Base-by-base conservation (phyloP, 2,329 filamentous ascomycete genomes). In the Fusarium drepaniforme region DNA sequence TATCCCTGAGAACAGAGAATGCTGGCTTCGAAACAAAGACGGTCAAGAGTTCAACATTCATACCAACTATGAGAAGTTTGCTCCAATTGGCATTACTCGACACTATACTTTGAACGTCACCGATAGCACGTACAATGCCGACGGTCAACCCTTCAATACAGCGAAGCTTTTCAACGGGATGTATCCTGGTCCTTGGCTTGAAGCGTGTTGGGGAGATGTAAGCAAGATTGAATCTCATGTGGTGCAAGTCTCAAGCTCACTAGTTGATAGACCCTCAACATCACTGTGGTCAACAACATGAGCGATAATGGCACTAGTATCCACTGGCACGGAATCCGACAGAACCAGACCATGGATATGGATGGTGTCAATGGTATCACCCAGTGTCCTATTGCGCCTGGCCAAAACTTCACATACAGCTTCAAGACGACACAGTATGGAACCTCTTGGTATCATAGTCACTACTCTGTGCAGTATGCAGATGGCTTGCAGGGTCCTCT, bases 191-290 rank as follows among this genome's bases (percentile, higher is more conserved):
- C 80, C 80, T 0, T 78, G 78, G 75, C 73, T 81, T 4, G 73
- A 81, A 23, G 79, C 79, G 0, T 80, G 78, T 12, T 81, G 80
- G 80, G 80, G 80, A 11, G 80, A 81, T 56, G 65, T 78, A 16
- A 71, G 59, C 72, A 1, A 15, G 13, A 21, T 21, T 8, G 3
- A 35, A 3, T 9, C 1, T 11, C 13, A 13, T 15, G 1, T 3
- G 8, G 11, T n/a, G 0, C 15, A 3, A 28, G 8, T 12, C 2
- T 18, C 15, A 16, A 8, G 16, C 59, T 73, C 0, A 75, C 13
- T 3, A 2, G 1, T 15, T 11, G 4, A 8, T 23, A 75, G 72
- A 75, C 72, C 1, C 46, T 77, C 5, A 74, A 75, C 3, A 68
- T 77, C 12, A 77, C 73, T 0, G 68, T 77, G 0, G 62, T 74